Evolutionary conservation across 371 early-diverging fungal species (phyloP), one percentile per base, ranked within the genome.

Genomic region (Saksenaea oblongispora): DNA sequence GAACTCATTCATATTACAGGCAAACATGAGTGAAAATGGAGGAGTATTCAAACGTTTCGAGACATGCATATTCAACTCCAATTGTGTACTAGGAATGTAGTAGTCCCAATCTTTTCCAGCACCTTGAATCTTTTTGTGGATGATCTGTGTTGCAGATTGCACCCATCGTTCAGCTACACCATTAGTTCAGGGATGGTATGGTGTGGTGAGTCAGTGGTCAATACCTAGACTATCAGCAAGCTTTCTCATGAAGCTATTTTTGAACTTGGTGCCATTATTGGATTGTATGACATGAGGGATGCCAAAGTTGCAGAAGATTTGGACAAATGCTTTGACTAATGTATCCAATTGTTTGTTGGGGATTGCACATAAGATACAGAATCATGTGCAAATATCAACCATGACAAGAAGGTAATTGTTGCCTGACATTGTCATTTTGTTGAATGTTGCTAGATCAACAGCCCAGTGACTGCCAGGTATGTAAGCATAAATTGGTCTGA

Each of bases 231-330:
- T 34, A 37, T 59, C 27, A 4, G 9, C 28, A 1, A 65, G 17
- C 35, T 31, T 34, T 15, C 34, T 53, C 53, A 61, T 53, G 14
- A 61, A 34, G 18, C 44, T 22, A 53, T 72, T 72, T 0, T 54
- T 47, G 24, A 67, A 74, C 61, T 77, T 70, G 17, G 61, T 62
- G n/a, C 78, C 78, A 60, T 74, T 77, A 57, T 73, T 70, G 3
- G 47, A 34, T 56, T 64, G 61, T 3, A 69, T 57, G 1, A 72
- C 47, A 17, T 47, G 31, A 9, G 68, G 62, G 13, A 70, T 28
- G 7, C 31, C 31, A 7, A 31, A 31, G 7, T 31, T 7, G 7
- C 31, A 31, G 7, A 31, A 31, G 31, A 2, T 44, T 13, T 67
- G 17, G 0, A 67, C 26, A 0, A 68, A 34, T 18, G 47, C 18